Evolutionary conservation across 2,329 filamentous ascomycete species (phyloP).

Genomic region (Talaromyces amestolkiae): DNA sequence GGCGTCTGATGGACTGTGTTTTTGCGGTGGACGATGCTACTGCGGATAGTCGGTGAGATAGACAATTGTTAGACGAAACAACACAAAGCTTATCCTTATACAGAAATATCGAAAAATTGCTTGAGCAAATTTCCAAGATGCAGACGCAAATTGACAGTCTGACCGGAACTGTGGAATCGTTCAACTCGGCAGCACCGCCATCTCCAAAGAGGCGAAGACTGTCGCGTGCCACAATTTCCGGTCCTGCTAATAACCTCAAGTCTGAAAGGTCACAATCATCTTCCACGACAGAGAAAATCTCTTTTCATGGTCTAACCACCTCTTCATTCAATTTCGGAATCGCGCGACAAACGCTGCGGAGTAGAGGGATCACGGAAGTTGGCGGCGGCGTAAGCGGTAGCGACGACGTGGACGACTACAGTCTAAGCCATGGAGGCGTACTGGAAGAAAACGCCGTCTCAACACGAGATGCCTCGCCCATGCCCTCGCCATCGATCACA

Average conservation of each 20-base stretch:
- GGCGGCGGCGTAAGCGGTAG: constrained; percentile 27
- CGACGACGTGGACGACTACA: constrained; percentile 54
- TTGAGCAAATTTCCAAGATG: constrained; percentile 34
- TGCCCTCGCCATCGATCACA: constrained; percentile 29
- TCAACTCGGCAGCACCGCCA: constrained; percentile 47
- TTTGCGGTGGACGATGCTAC: constrained; percentile 63
- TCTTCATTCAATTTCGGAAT: constrained; percentile 79
- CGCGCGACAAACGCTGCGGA: constrained; percentile 78
- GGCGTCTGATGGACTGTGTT: constrained; percentile 62
- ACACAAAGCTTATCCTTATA: not conserved
- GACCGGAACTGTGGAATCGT: constrained; percentile 65
- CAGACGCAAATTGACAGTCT: constrained; percentile 73
- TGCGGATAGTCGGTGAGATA: constrained; percentile 9
- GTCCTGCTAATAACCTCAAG: not conserved
- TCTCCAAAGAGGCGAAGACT: not conserved
- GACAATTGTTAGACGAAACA: not conserved
- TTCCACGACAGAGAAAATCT: constrained; percentile 47
- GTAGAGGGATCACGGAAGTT: constrained; percentile 73
- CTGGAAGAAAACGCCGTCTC: not conserved
- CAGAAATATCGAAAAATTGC: constrained; percentile 28
- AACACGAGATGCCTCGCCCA: constrained; percentile 38
- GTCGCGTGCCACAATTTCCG: not conserved
- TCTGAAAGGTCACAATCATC: constrained; percentile 16
- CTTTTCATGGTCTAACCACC: constrained; percentile 83
- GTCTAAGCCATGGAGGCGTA: constrained; percentile 25